These are phyloP conservation scores for Tolypocladium ophioglossoides DNA, from an alignment of 2,329 filamentous ascomycete genomes.

Conservation along the genomic window DNA sequence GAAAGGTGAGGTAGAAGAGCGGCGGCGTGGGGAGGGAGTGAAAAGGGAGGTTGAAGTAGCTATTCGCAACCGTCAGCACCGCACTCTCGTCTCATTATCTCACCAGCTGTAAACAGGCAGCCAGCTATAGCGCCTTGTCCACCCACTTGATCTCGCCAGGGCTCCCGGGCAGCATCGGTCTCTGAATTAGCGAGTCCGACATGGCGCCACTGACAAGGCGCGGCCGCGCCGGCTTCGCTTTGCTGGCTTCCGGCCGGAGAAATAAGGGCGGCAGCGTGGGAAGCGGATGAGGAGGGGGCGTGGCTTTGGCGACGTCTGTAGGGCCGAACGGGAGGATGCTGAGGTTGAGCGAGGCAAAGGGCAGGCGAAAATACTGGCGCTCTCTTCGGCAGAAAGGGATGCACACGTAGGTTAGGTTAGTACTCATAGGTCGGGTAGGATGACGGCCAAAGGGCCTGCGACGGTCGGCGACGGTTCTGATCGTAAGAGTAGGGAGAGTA, in stretches of 20 bases:
- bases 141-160: slow-evolving; percentile 14
- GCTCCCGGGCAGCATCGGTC: neutral
- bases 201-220: slow-evolving; percentile 7
- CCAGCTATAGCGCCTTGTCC: neutral
- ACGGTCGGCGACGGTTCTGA: neutral
- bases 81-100: neutral
- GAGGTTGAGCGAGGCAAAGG: neutral
- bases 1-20: slow-evolving; percentile 8
- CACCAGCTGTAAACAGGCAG: neutral
- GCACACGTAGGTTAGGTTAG: neutral
- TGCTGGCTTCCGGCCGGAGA: neutral
- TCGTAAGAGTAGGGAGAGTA: neutral
- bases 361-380: neutral
- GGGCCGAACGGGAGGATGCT: neutral
- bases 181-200: slow-evolving; percentile 5
- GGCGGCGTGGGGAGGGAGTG: slow-evolving; percentile 6
- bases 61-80: slow-evolving; percentile 5
- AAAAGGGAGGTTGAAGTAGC: slow-evolving; percentile 21
- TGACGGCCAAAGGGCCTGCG: neutral
- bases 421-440: neutral
- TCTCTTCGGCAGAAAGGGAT: neutral
- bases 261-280: neutral
- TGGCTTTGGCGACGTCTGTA: neutral
- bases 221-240: neutral
- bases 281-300: neutral